Conservation (phyloP, 305 asterid genomes). For the Caryopteris hybrid region DNA sequence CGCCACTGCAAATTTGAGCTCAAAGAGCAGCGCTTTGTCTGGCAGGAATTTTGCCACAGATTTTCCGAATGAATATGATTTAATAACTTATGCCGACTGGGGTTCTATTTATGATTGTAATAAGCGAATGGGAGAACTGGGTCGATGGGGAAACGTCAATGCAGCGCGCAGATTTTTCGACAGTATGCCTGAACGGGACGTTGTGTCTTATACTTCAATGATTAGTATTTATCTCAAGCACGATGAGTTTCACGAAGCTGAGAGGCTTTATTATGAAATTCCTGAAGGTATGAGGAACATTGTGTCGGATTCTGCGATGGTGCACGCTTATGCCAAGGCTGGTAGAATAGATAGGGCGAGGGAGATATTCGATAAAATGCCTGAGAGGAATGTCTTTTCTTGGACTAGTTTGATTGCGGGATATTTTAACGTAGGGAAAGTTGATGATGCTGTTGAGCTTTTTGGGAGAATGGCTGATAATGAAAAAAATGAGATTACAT, state of each 20-base stretch:
- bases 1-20: not conserved
- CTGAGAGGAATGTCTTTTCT: conserved; percentile 59
- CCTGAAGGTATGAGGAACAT: conserved; percentile 59
- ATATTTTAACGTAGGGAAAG: conserved; percentile 47
- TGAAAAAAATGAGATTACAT: conserved; percentile 60
- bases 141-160: conserved; percentile 43
- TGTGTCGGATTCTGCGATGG: conserved; percentile 82
- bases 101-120: conserved; percentile 29
- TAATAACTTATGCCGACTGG: not conserved
- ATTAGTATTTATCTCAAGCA: conserved; percentile 56
- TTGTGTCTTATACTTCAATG: conserved; percentile 63
- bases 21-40: not conserved
- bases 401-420: conserved; percentile 84
- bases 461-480: conserved; percentile 59
- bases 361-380: conserved; percentile 60
- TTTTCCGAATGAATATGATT: not conserved
- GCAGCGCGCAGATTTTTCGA: conserved; percentile 61
- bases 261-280: conserved; percentile 41
- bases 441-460: conserved; percentile 51
- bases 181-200: conserved; percentile 54
- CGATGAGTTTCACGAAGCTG: conserved; percentile 52
- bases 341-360: conserved; percentile 48
- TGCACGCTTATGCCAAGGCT: conserved; percentile 68
- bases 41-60: not conserved
- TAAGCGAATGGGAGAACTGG: conserved; percentile 33